phyloP scores from a whole-genome alignment of 345 rosid species.

The Chamaenerion angustifolium region DNA sequence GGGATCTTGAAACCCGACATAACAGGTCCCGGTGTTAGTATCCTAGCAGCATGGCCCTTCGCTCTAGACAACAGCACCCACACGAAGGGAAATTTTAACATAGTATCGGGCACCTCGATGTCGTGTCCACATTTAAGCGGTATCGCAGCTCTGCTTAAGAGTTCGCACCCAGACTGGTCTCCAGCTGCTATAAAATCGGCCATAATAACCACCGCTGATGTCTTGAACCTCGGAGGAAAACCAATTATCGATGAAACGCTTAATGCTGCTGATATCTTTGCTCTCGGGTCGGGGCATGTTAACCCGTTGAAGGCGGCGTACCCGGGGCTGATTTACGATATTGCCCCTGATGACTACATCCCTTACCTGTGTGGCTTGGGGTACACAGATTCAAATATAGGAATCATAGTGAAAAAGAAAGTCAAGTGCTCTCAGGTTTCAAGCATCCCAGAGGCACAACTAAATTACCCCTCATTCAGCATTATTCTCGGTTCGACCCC shows the following conservation, averaged over 20 bases:
- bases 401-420: not conserved
- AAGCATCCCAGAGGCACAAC: conserved; percentile 12
- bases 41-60: conserved; percentile 19
- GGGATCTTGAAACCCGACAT: conserved; percentile 22
- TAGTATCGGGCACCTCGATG: conserved; percentile 22
- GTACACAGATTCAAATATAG: conserved; percentile 6
- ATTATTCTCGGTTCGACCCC: conserved; percentile 4
- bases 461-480: conserved; percentile 19
- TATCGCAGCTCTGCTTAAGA: conserved; percentile 15
- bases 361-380: conserved; percentile 14
- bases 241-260: conserved; percentile 6
- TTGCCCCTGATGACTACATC: conserved; percentile 11
- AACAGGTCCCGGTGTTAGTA: conserved; percentile 18
- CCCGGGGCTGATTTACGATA: conserved; percentile 19
- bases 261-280: conserved; percentile 7
- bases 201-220: conserved; percentile 15
- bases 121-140: conserved; percentile 22
- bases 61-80: conserved; percentile 1
- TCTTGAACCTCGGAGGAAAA: conserved; percentile 5
- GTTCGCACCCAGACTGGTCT: conserved; percentile 15
- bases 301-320: conserved; percentile 10
- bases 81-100: conserved; percentile 4
- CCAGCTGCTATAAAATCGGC: conserved; percentile 21
- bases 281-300: conserved; percentile 14
- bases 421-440: conserved; percentile 4